A percentile compares a stretch with the other conserved stretches of the same genome.
phyloP scores from a whole-genome alignment of 2,329 filamentous ascomycete genomes.

The Drechslerella dactyloides region DNA sequence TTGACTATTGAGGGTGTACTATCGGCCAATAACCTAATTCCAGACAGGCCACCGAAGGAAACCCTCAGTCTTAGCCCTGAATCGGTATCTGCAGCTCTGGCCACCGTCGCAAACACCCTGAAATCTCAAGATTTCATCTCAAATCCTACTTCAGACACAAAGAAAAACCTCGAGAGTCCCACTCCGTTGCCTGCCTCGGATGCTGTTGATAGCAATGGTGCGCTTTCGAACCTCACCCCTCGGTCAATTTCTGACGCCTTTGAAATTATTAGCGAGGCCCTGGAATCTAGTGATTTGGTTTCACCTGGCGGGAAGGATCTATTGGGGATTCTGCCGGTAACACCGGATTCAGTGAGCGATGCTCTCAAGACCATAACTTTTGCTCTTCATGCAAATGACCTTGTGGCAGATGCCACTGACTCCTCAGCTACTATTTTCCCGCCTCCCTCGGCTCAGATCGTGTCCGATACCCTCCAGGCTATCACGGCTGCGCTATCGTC shows the following conservation, averaged over 20 bases:
- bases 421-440: conserved; percentile 29
- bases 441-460: conserved; percentile 15
- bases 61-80: conserved; percentile 13
- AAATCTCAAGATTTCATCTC: conserved; percentile 27
- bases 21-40: conserved; percentile 25
- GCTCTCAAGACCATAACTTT: conserved; percentile 13
- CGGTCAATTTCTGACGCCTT: conserved; percentile 20
- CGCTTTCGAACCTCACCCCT: conserved; percentile 15
- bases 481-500: conserved; percentile 20
- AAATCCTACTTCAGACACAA: conserved; percentile 1
- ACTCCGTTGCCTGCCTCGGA: conserved; percentile 19
- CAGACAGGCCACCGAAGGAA: background rate
- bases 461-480: conserved; percentile 34
- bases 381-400: conserved; percentile 37
- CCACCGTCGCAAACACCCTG: conserved; percentile 36
- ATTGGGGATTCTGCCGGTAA: conserved; percentile 8
- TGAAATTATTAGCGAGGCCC: conserved; percentile 15
- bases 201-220: background rate
- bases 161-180: conserved; percentile 1
- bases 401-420: conserved; percentile 32
- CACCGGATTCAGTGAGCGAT: conserved; percentile 21
- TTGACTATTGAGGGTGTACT: conserved; percentile 25
- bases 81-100: conserved; percentile 25
- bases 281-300: conserved; percentile 30
- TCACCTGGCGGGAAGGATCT: conserved; percentile 11